A percentile compares a stretch with the other conserved stretches of the same genome.
Conservation (phyloP, 2,329 filamentous ascomycete species). For the Colletotrichum horii region DNA sequence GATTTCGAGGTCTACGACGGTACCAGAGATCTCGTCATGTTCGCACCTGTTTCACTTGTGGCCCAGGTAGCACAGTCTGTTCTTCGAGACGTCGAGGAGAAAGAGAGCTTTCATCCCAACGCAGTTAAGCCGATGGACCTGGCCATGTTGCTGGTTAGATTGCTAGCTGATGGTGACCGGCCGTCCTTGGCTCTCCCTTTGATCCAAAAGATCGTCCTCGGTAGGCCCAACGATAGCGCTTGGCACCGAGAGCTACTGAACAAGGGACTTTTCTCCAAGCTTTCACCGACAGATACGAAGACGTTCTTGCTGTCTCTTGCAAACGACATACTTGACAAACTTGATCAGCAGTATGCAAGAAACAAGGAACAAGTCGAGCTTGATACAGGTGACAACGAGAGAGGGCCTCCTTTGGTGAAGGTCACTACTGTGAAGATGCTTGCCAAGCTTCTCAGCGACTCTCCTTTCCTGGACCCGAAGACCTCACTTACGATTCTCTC, state of each 20-base stretch:
- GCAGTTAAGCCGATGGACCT: not conserved
- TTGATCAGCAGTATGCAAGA: not conserved
- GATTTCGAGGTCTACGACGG: not conserved
- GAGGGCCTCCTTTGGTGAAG: not conserved
- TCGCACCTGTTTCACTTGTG: not conserved
- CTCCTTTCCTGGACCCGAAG: not conserved
- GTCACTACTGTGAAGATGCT: slow-evolving; percentile 10
- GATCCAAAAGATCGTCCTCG: not conserved
- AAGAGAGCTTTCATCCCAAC: not conserved
- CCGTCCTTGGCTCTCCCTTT: slow-evolving; percentile 2
- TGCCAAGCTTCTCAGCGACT: not conserved
- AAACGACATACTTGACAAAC: not conserved
- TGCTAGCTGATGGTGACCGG: not conserved
- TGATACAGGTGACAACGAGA: not conserved
- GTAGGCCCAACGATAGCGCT: not conserved
- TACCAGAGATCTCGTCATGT: not conserved
- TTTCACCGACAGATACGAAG: not conserved
- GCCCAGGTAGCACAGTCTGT: not conserved
- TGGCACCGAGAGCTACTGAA: slow-evolving; percentile 2
- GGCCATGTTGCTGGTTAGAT: not conserved
- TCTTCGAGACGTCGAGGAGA: not conserved
- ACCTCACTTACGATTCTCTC: not conserved
- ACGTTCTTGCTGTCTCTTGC: not conserved
- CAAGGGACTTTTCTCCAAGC: not conserved
- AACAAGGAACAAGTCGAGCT: not conserved